phyloP scores from a whole-genome alignment of 2,329 filamentous ascomycete species.

The Sarocladium oryzae region DNA sequence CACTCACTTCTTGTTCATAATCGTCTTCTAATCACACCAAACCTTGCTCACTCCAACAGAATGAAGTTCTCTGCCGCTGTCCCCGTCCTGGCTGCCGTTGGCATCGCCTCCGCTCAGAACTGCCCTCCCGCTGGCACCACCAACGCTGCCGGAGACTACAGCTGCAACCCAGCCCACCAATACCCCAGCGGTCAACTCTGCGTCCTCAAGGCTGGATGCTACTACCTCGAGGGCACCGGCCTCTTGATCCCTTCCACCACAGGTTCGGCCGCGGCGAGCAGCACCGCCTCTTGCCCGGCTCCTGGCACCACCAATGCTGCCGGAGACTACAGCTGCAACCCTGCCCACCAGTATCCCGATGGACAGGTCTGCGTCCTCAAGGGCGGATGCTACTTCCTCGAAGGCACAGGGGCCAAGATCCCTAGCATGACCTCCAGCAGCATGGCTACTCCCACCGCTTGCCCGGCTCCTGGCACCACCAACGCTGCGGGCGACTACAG shows the following conservation, averaged over 20 bases:
- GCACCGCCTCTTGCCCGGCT: neutral
- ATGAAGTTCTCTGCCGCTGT: too few species aligned
- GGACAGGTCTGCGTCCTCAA: neutral
- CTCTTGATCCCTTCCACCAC: neutral
- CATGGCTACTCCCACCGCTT: neutral
- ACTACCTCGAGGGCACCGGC: neutral
- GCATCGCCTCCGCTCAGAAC: too few species aligned
- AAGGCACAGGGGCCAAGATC: too few species aligned
- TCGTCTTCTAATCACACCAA: too few species aligned
- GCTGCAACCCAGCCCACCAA: neutral
- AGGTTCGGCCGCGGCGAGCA: neutral
- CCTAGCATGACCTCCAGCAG: neutral
- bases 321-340: neutral
- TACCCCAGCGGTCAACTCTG: neutral
- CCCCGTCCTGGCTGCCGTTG: too few species aligned
- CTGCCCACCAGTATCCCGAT: neutral
- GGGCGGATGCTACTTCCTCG: neutral
- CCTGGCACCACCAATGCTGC: neutral
- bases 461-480: slow-evolving; percentile 10
- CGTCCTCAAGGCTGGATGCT: neutral
- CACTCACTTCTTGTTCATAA: too few species aligned
- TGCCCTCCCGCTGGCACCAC: neutral
- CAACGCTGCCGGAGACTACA: neutral
- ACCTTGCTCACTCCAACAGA: too few species aligned
- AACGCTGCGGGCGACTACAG: slow-evolving; percentile 15